These are phyloP conservation scores for Sporisorium sorghi DNA, from an alignment of 1,284 basidiomycete genomes.

Conservation along the genomic window DNA sequence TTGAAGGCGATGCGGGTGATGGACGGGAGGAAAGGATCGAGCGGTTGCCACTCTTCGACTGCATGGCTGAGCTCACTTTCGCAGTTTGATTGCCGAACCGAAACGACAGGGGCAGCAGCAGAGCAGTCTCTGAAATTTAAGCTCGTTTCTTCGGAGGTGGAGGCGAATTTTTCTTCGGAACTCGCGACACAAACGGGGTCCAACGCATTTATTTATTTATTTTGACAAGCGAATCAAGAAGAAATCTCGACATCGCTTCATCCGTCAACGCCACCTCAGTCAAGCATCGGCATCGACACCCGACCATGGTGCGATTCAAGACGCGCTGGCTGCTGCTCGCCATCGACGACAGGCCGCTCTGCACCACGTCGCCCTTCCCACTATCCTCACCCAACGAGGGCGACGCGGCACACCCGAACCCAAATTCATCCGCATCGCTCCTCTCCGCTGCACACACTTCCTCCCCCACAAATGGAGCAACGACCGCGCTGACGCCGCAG, in stretches of 20 bases:
- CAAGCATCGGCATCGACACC: not conserved
- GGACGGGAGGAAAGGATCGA: not conserved
- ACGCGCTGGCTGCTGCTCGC: slow-evolving; percentile 53
- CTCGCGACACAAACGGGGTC: slow-evolving; percentile 21
- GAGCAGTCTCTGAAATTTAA: slow-evolving; percentile 1
- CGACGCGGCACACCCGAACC: slow-evolving; percentile 1
- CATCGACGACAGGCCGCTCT: slow-evolving; percentile 34
- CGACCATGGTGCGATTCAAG: slow-evolving; percentile 53
- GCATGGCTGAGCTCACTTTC: slow-evolving; percentile 22
- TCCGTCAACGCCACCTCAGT: not conserved
- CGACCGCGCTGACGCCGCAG: slow-evolving; percentile 27
- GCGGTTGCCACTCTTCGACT: slow-evolving; percentile 1
- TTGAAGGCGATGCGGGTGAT: not conserved
- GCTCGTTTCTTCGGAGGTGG: slow-evolving; percentile 12
- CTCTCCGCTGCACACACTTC: slow-evolving; percentile 13
- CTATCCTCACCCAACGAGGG: not conserved
- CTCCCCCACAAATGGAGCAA: not conserved
- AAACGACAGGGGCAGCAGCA: not conserved
- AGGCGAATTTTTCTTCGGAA: slow-evolving; percentile 25
- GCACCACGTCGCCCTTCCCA: slow-evolving; percentile 16
- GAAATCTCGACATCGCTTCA: too few relatives aligned
- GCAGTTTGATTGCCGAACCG: slow-evolving; percentile 26
- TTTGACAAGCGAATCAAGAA: not conserved
- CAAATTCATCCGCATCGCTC: slow-evolving; percentile 12
- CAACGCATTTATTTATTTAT: slow-evolving; percentile 1